Percentiles rank a stretch among this genome's conserved stretches.
phyloP scores from a whole-genome alignment of 495 filamentous ascomycete genomes.

The Tuber brumale region DNA sequence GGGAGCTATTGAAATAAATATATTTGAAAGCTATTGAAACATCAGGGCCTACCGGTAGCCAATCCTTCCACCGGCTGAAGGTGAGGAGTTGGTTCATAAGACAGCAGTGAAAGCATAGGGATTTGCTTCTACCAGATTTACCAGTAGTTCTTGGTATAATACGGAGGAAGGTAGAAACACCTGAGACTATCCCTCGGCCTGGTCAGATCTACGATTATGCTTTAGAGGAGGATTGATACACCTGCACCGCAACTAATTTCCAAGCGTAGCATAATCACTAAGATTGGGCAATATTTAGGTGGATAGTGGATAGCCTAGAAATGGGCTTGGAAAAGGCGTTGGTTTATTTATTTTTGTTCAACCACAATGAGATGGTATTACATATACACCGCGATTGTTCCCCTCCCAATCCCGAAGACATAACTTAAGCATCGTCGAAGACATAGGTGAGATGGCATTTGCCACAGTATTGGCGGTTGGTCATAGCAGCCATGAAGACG shows the following conservation, averaged over 20 bases:
- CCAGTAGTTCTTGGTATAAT: background rate
- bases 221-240: background rate
- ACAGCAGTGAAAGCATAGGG: background rate
- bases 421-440: slow-evolving; percentile 57
- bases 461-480: slow-evolving; percentile 99
- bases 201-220: background rate
- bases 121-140: background rate
- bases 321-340: background rate
- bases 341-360: background rate
- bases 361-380: background rate
- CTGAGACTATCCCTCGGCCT: background rate
- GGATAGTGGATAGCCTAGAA: background rate
- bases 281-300: background rate
- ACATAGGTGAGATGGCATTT: slow-evolving; percentile 99
- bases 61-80: background rate
- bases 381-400: slow-evolving; percentile 9
- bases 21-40: background rate
- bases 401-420: slow-evolving; percentile 8
- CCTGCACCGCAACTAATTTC: background rate
- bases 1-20: no score
- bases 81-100: background rate
- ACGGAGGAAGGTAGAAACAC: background rate
- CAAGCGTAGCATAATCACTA: background rate
- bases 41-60: background rate
- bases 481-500: slow-evolving; percentile 99